Base-by-base conservation (phyloP, 2,329 filamentous ascomycete species). In the Dactylonectria macrodidyma region DNA sequence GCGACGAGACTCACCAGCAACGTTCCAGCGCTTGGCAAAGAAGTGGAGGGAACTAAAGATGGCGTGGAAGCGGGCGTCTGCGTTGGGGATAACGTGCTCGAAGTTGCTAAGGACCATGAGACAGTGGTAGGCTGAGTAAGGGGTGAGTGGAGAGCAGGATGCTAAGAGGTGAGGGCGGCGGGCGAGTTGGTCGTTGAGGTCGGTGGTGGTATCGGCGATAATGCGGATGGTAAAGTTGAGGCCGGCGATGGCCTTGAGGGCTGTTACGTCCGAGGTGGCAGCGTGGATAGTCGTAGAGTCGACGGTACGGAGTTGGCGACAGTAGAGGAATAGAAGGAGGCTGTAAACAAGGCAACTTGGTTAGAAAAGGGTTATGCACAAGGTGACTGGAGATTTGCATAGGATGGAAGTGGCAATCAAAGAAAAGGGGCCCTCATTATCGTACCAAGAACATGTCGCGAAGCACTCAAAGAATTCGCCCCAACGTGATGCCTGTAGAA, bases 201-300 rank as follows among this genome's bases (percentile, higher is more conserved):
- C 77, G 46, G 75, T 75, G n/a, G 78, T 80, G 24, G 78, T 79
- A 59, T 81, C 79, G 60, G 77, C 75, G 44, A 81, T 78, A 56
- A 81, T 78, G 52, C 79, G 76, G 41, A 81, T 77, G 60, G 79
- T 79, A 62, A 81, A 81, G 70, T 81, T 81, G 62, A 81, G 74
- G 60, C 79, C 79, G 14, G 79, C 78, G 16, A 81, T 78, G 67
- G 79, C 79, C 62, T 81, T 81, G 41, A 73, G 75, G 38, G 77
- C 73, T 30, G 79, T 76, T 44, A 80, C 73, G 66, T 79, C 73
- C 33, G 75, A 68, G 3, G 72, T 65, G 34, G 64, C 63, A 22
- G 72, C 72, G 44, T 72, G 69, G 38, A 76, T 71, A 34, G 67
- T 67, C 11, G 69, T 67, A 12, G 75, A 67, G 58, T 77, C 72